These are phyloP conservation scores for Primulina eburnea DNA, from an alignment of 257 asterid species.

Conservation along the genomic window DNA sequence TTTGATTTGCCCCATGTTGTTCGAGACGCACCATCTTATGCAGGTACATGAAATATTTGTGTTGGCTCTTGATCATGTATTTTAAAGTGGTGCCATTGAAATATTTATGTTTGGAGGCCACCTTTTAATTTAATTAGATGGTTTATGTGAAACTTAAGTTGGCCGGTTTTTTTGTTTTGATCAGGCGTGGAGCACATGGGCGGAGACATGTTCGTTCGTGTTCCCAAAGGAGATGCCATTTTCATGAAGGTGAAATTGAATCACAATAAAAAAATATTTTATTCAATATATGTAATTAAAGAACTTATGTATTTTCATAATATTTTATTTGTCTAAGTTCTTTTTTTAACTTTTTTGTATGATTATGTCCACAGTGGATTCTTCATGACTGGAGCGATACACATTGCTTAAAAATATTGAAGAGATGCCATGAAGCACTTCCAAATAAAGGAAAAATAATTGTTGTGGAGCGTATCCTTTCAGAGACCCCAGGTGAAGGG, in stretches of 20 bases:
- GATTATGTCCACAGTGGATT: constrained; percentile 58
- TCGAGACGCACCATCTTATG: constrained; percentile 59
- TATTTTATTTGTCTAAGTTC: no score
- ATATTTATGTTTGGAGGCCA: no score
- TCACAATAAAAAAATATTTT: no score
- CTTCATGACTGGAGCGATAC: constrained; percentile 92
- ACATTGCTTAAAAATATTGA: constrained; percentile 69
- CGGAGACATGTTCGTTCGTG: constrained; percentile 90
- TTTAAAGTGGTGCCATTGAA: no score
- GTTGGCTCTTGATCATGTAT: no score
- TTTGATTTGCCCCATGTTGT: constrained; percentile 84
- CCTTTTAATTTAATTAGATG: no score
- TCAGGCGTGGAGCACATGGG: constrained; percentile 80
- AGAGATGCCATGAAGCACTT: constrained; percentile 66
- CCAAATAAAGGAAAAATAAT: constrained; percentile 82
- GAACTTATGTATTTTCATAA: no score
- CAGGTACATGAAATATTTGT: constrained; percentile 32
- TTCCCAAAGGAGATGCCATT: constrained; percentile 78
- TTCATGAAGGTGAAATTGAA: constrained; percentile 77
- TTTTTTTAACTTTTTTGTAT: not conserved
- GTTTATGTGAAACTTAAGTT: not conserved
- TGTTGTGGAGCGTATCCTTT: constrained; percentile 62
- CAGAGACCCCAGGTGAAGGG: constrained; percentile 65
- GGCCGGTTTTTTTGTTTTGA: not conserved
- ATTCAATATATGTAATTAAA: no score